Conservation (phyloP, 2,329 filamentous ascomycete genomes). For the Taxawa tesnikishii region DNA sequence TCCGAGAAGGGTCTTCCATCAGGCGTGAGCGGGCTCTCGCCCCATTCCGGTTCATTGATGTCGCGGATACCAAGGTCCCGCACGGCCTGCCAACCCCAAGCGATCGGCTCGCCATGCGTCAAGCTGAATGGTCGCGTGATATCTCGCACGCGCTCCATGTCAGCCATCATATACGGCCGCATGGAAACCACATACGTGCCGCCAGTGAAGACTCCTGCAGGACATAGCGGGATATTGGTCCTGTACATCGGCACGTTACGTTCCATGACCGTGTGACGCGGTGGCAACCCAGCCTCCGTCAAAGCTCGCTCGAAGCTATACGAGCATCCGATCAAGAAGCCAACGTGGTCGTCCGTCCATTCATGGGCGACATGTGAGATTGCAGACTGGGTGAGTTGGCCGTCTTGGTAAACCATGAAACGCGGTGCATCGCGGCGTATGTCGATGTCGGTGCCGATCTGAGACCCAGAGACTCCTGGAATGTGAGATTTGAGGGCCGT, state of each 20-base stretch:
- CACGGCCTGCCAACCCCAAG: constrained; percentile 51
- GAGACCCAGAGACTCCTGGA: constrained; percentile 13
- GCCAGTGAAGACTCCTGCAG: constrained; percentile 45
- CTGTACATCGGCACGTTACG: constrained; percentile 51
- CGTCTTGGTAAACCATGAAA: constrained; percentile 47
- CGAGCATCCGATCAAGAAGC: constrained; percentile 51
- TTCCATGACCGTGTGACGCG: constrained; percentile 35
- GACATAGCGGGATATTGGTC: constrained; percentile 42
- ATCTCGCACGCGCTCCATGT: constrained; percentile 40
- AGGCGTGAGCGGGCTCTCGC: constrained; percentile 31
- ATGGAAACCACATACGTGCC: constrained; percentile 50
- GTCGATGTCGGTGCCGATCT: constrained; percentile 35
- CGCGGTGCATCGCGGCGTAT: constrained; percentile 45
- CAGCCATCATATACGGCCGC: constrained; percentile 40
- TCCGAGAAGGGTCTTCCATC: constrained; percentile 18
- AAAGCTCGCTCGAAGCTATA: constrained; percentile 53
- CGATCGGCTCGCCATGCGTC: constrained; percentile 53
- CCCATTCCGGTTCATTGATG: constrained; percentile 44
- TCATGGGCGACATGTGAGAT: constrained; percentile 32
- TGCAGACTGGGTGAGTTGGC: constrained; percentile 25
- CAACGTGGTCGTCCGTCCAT: constrained; percentile 48
- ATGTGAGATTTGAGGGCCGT: constrained; percentile 27
- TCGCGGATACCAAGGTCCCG: constrained; percentile 41
- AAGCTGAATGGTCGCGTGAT: constrained; percentile 43
- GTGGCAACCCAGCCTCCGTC: constrained; percentile 34